A percentile compares a stretch with the other conserved stretches of the same genome.
phyloP scores from a whole-genome alignment of 768 basidiomycete species.

The Neoboletus subvelutipes region DNA sequence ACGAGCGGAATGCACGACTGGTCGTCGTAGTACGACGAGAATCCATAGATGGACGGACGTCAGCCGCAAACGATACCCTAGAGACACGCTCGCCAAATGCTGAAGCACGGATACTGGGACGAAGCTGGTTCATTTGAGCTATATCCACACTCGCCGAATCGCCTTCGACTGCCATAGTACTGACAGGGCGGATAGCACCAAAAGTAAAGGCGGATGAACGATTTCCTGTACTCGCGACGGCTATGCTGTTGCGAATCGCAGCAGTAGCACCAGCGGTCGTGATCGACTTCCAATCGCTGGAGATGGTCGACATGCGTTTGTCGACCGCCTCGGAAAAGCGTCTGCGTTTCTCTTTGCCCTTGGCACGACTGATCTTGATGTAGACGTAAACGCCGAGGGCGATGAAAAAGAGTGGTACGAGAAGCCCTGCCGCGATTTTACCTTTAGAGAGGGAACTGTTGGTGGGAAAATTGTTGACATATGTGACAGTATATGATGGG shows the following conservation, averaged over 20 bases:
- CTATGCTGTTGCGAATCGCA: slow-evolving; percentile 71
- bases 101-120: slow-evolving; percentile 55
- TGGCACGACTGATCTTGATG: slow-evolving; percentile 53
- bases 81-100: slow-evolving; percentile 50
- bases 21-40: slow-evolving; percentile 40
- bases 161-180: slow-evolving; percentile 45
- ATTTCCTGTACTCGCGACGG: slow-evolving; percentile 36
- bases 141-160: slow-evolving; percentile 33
- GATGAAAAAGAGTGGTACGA: slow-evolving; percentile 64
- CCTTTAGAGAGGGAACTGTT: slow-evolving; percentile 45
- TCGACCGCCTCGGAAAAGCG: slow-evolving; percentile 68
- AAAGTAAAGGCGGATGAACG: slow-evolving; percentile 55
- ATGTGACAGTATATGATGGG: slow-evolving; percentile 35
- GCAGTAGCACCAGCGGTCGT: slow-evolving; percentile 67
- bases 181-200: slow-evolving; percentile 52
- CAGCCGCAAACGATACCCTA: slow-evolving; percentile 70
- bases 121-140: slow-evolving; percentile 43
- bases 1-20: slow-evolving; percentile 47
- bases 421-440: slow-evolving; percentile 60
- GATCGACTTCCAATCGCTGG: slow-evolving; percentile 74
- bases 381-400: slow-evolving; percentile 44
- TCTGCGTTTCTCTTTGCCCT: slow-evolving; percentile 49
- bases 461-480: slow-evolving; percentile 39
- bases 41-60: slow-evolving; percentile 48
- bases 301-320: slow-evolving; percentile 82